These are phyloP conservation scores for Bocquillonia castaneifolia DNA, from an alignment of 441 rosid genomes.

Conservation along the genomic window DNA sequence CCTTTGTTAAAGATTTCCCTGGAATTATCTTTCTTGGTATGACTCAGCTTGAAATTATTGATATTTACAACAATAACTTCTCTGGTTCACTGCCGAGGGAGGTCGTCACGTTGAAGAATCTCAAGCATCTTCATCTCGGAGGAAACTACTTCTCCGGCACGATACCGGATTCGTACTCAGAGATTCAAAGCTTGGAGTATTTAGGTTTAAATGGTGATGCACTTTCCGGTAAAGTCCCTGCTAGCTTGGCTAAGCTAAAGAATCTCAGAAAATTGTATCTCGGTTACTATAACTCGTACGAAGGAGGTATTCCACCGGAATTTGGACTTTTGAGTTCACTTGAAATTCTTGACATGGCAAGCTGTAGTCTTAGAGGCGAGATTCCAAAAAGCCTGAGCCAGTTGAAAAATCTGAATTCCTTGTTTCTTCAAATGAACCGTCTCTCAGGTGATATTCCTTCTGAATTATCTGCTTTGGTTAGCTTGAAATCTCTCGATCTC, in stretches of 20 bases:
- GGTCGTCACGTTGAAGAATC: constrained; percentile 40
- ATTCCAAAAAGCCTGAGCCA: constrained; percentile 58
- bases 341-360: constrained; percentile 53
- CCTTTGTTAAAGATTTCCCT: constrained; percentile 47
- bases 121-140: constrained; percentile 51
- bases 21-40: constrained; percentile 43
- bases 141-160: constrained; percentile 72
- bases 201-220: constrained; percentile 56
- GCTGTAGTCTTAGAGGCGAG: constrained; percentile 60
- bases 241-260: constrained; percentile 48
- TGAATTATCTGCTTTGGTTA: constrained; percentile 53
- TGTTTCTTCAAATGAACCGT: constrained; percentile 68
- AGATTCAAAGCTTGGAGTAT: constrained; percentile 54
- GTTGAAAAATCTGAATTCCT: constrained; percentile 45
- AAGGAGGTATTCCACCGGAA: constrained; percentile 69
- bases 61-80: constrained; percentile 67
- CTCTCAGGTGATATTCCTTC: constrained; percentile 63
- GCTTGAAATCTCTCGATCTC: constrained; percentile 65
- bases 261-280: constrained; percentile 47
- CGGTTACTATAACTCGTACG: constrained; percentile 55
- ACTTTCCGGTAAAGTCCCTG: constrained; percentile 51
- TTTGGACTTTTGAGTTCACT: constrained; percentile 57
- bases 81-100: constrained; percentile 49
- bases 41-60: constrained; percentile 57
- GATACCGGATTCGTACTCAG: constrained; percentile 65